phyloP scores from a whole-genome alignment of 2,329 filamentous ascomycete species.

The Claviceps digitariae region DNA sequence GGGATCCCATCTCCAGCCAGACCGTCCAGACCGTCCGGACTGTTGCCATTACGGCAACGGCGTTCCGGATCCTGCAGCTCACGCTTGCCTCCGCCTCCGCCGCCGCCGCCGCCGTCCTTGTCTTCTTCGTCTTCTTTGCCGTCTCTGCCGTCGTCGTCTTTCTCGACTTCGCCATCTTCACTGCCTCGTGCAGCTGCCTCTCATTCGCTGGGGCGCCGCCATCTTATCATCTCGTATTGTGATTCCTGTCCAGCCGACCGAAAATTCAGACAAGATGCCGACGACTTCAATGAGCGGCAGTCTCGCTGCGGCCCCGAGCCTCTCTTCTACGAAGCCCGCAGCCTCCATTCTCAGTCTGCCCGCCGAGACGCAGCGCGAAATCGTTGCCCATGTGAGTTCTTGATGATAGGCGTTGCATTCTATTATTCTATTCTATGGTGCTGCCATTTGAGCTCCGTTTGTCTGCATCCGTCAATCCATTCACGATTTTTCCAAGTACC shows the following conservation, averaged over 20 bases:
- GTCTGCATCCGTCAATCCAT: background rate
- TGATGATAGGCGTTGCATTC: no score
- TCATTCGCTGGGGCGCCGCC: background rate
- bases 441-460: no score
- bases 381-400: conserved; percentile 33
- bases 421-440: no score
- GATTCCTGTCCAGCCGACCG: background rate
- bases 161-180: no score
- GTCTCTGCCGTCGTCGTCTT: no score
- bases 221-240: background rate
- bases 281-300: background rate
- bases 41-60: no score
- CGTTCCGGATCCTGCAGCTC: no score
- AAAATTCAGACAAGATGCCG: background rate
- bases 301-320: background rate
- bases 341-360: conserved; percentile 30
- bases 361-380: conserved; percentile 33
- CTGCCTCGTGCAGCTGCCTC: background rate
- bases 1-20: background rate
- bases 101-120: no score
- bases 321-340: conserved; percentile 5
- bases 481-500: no score
- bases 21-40: background rate
- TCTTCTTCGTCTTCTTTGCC: background rate
- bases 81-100: background rate